Evolutionary conservation across 2,329 filamentous ascomycete species (phyloP).

Genomic region (Venturia effusa): DNA sequence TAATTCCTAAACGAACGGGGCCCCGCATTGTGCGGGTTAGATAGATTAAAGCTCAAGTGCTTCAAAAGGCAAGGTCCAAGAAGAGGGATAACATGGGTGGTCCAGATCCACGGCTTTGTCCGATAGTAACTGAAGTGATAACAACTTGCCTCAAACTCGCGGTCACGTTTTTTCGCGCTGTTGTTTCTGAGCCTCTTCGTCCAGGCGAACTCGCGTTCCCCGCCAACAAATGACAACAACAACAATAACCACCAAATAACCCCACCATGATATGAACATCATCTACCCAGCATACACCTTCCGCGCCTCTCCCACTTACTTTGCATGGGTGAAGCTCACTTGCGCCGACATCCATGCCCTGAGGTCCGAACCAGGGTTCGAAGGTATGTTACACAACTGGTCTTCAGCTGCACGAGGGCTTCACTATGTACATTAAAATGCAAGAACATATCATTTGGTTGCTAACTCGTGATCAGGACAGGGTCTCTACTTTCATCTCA

Average conservation of each 20-base stretch:
- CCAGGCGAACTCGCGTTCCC: neutral
- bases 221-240: neutral
- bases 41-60: no score
- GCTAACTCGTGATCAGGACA: conserved; percentile 31
- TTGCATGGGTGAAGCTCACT: conserved; percentile 52
- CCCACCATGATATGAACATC: conserved; percentile 10
- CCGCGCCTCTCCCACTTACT: conserved; percentile 48
- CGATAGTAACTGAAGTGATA: neutral
- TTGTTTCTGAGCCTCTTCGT: neutral
- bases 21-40: neutral
- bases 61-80: neutral
- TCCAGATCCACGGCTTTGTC: neutral
- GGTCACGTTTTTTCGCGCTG: neutral
- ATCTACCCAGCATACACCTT: conserved; percentile 52
- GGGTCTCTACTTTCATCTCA: conserved; percentile 44
- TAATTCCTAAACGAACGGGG: conserved; percentile 25
- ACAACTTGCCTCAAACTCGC: neutral
- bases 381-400: conserved; percentile 30
- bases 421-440: neutral
- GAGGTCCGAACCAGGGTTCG: conserved; percentile 36
- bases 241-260: neutral
- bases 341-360: conserved; percentile 44
- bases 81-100: neutral
- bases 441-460: neutral
- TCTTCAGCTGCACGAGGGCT: neutral